These are phyloP conservation scores for Ceratobasidium sp. DNA, from an alignment of 1,284 basidiomycete species.

Conservation along the genomic window DNA sequence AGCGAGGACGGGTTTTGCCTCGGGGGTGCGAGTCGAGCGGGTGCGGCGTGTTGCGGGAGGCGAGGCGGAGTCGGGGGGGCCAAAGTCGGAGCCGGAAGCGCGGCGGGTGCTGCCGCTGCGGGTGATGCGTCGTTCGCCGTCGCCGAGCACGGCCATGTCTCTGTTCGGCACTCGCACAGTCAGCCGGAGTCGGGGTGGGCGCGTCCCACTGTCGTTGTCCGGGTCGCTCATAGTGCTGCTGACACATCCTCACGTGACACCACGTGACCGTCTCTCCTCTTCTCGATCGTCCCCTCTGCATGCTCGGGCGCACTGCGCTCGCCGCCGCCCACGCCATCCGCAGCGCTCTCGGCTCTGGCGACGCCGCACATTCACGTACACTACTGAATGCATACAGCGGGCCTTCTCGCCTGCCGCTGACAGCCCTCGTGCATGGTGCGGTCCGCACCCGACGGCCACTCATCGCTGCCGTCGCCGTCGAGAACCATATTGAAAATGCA, in stretches of 20 bases:
- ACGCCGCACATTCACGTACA: background rate
- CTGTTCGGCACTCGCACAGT: background rate
- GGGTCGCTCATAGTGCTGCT: constrained; percentile 21
- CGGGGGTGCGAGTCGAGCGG: constrained; percentile 24
- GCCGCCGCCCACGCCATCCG: constrained; percentile 32
- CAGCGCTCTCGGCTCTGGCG: constrained; percentile 7
- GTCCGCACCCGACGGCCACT: constrained; percentile 14
- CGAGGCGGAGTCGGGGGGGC: background rate
- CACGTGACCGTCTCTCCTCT: constrained; percentile 8
- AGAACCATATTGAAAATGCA: constrained; percentile 11
- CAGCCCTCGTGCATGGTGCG: constrained; percentile 21
- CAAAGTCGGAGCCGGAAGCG: constrained; percentile 27
- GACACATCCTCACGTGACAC: constrained; percentile 6
- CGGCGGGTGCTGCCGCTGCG: constrained; percentile 21
- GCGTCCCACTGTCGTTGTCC: constrained; percentile 25
- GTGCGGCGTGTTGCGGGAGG: constrained; percentile 21
- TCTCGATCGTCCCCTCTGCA: constrained; percentile 52
- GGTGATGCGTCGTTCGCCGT: constrained; percentile 34
- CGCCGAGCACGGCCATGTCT: constrained; percentile 23
- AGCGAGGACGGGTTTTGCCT: constrained; percentile 2
- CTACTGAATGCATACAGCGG: constrained; percentile 7
- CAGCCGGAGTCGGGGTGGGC: constrained; percentile 6
- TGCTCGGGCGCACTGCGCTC: constrained; percentile 32
- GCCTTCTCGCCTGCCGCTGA: constrained; percentile 21
- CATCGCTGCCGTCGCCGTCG: constrained; percentile 17